Evolutionary conservation across 768 basidiomycete genomes (phyloP), one percentile per base, ranked within the genome.

Genomic region (Cyclocybe aegerita): DNA sequence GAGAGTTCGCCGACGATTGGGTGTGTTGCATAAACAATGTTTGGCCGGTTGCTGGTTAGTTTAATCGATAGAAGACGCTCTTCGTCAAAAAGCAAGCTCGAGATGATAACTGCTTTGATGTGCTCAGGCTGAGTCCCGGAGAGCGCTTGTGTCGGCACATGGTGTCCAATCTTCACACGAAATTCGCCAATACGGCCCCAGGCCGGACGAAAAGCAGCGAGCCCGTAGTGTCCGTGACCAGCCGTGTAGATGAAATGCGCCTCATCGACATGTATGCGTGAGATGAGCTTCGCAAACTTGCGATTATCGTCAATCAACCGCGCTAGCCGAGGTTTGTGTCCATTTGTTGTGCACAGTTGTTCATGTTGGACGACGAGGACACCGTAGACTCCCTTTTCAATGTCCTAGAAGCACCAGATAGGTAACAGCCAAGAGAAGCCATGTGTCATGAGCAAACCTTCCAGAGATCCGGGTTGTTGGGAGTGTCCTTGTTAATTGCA

Each of bases 201-300:
- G 0, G 65, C 54, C 6, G 62, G 61, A 14, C 62, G 60, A 47
- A 64, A 66, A 0, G 63, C 54, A 37, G 60, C 53, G 4, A 57
- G 39, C 0, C 60, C 61, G 42, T 64, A 57, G 8, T 34, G 54
- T 2, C 50, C 43, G 9, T 53, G 16, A 2, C 66, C 63, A 43
- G 58, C 59, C 9, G 51, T 60, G 34, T 23, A 51, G 39, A 63
- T 57, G 16, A 40, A 57, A 45, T 68, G 66, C 5, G 53, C 58
- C 37, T 68, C 62, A 31, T 66, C 62, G 12, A 66, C 42, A 44
- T 54, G n/a, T n/a, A n/a, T n/a, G n/a, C n/a, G n/a, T n/a, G n/a
- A n/a, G n/a, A n/a, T n/a, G n/a, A n/a, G n/a, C n/a, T n/a, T n/a
- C n/a, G n/a, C n/a, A n/a, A n/a, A n/a, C n/a, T n/a, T n/a, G 15